phyloP scores from a whole-genome alignment of 2,329 filamentous ascomycete species.

The Botryotinia narcissicola region DNA sequence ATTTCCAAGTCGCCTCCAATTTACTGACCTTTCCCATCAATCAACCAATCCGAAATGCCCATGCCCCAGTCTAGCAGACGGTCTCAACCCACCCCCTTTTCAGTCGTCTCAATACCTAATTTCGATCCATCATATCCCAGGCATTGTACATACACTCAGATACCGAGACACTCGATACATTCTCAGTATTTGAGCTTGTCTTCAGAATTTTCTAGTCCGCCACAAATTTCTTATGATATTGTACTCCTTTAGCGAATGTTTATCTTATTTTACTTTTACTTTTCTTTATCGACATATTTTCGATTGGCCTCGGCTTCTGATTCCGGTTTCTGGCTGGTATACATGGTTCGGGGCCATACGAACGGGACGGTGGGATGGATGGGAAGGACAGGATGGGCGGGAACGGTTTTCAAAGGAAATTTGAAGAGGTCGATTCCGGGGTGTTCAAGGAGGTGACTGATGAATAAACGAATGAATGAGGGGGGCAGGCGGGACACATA shows the following conservation, averaged over 20 bases:
- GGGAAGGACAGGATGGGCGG: not conserved
- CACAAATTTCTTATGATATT: not conserved
- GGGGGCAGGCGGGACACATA: not conserved
- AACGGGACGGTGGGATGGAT: not conserved
- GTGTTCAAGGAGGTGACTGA: not conserved
- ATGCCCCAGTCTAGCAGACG: not conserved
- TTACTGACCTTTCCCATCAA: not conserved
- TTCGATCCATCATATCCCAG: not conserved
- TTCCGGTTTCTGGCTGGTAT: not conserved
- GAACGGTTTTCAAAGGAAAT: not conserved
- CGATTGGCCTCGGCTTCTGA: not conserved
- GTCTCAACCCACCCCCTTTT: not conserved
- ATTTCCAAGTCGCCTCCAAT: not conserved
- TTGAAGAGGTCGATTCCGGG: not conserved
- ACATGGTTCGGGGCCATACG: not conserved
- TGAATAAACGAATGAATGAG: not conserved
- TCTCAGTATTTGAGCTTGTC: slow-evolving; percentile 2
- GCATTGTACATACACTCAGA: slow-evolving; percentile 8
- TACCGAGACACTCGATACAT: not conserved
- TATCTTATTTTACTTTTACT: not conserved
- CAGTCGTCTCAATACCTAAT: not conserved
- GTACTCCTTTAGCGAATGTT: slow-evolving; percentile 5
- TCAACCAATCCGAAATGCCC: not conserved
- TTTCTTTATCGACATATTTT: not conserved
- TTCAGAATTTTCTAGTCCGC: slow-evolving; percentile 1